These are phyloP conservation scores for Leishmania martiniquensis DNA, from an alignment of 208 protist species.

Conservation along the genomic window DNA sequence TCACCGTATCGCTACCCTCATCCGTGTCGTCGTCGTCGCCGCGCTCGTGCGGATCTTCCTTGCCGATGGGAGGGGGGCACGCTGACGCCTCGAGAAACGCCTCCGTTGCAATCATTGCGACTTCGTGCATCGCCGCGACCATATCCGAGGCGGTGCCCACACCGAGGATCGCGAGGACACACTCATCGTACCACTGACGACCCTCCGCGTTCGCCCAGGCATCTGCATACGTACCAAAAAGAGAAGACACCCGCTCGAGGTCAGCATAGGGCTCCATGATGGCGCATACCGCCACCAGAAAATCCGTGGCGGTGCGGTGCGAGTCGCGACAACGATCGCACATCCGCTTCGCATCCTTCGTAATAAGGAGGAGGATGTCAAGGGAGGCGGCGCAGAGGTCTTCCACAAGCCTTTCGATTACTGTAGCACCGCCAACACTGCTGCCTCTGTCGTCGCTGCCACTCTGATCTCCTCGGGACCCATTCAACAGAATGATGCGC, in stretches of 20 bases:
- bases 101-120: background rate
- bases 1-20: constrained; percentile 28
- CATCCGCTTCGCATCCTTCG: constrained; percentile 60
- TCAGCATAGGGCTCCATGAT: constrained; percentile 62
- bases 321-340: constrained; percentile 48
- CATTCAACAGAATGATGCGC: constrained; percentile 38
- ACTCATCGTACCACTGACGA: constrained; percentile 53
- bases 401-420: constrained; percentile 31
- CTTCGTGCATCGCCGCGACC: constrained; percentile 38
- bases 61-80: background rate
- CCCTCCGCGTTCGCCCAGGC: constrained; percentile 20
- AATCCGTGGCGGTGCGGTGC: constrained; percentile 59
- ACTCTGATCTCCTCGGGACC: background rate
- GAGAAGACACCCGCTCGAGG: constrained; percentile 41
- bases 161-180: constrained; percentile 41
- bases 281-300: constrained; percentile 66
- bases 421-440: constrained; percentile 3
- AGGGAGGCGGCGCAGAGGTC: constrained; percentile 59
- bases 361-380: constrained; percentile 73
- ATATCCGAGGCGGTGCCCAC: constrained; percentile 43
- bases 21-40: constrained; percentile 25
- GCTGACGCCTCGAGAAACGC: background rate
- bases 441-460: background rate
- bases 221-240: constrained; percentile 21
- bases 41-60: constrained; percentile 1